These are phyloP conservation scores for Pythium brachiatum DNA, from an alignment of 352 stramenopile genomes.

Conservation along the genomic window DNA sequence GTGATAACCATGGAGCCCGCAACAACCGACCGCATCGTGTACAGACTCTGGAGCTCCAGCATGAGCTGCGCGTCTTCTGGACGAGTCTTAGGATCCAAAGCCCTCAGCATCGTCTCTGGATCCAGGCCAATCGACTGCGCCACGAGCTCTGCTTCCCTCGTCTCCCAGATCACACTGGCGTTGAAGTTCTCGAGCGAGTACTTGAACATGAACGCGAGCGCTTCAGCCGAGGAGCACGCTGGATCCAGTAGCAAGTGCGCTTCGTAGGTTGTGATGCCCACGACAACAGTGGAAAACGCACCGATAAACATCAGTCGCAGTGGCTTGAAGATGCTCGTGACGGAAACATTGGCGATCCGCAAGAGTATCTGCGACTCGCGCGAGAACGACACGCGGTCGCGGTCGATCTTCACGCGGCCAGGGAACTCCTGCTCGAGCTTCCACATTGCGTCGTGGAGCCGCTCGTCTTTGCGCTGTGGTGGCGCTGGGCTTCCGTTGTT, in stretches of 20 bases:
- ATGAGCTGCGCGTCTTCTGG: constrained; percentile 36
- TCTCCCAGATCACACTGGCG: constrained; percentile 66
- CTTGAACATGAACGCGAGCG: constrained; percentile 46
- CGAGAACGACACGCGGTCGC: constrained; percentile 29
- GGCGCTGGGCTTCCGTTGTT: background rate
- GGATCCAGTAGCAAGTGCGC: constrained; percentile 41
- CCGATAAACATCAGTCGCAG: constrained; percentile 42
- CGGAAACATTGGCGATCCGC: constrained; percentile 41
- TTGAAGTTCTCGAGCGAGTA: constrained; percentile 64
- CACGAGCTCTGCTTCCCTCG: constrained; percentile 37
- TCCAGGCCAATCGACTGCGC: constrained; percentile 42
- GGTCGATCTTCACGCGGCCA: constrained; percentile 38
- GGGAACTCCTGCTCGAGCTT: constrained; percentile 60
- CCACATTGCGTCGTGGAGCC: constrained; percentile 54
- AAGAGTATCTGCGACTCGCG: constrained; percentile 46
- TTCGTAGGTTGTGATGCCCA: constrained; percentile 51
- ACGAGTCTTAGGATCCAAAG: constrained; percentile 32
- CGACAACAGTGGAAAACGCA: constrained; percentile 41
- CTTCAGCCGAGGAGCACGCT: constrained; percentile 23
- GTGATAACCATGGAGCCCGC: constrained; percentile 65
- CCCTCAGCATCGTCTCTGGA: constrained; percentile 29
- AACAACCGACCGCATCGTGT: constrained; percentile 47
- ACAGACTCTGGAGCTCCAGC: constrained; percentile 41
- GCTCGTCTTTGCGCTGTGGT: constrained; percentile 16
- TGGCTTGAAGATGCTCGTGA: constrained; percentile 47